phyloP scores from a whole-genome alignment of 2,329 filamentous ascomycete species.

The Exophiala oligosperma region DNA sequence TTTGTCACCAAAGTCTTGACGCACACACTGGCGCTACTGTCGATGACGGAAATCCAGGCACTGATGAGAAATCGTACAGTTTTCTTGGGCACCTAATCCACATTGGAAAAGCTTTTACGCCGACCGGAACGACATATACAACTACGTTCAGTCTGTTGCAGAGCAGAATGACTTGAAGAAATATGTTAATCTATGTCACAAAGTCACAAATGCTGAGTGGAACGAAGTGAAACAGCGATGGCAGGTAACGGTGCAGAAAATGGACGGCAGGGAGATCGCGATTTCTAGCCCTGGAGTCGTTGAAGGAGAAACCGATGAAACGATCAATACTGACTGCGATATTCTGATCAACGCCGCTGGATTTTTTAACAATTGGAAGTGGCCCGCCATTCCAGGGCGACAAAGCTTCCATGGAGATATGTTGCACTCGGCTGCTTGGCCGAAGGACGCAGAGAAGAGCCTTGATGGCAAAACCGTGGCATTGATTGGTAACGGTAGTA shows the following conservation, averaged over 20 bases:
- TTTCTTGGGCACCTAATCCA: constrained; percentile 9
- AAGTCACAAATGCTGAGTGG: constrained; percentile 15
- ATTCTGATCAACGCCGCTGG: constrained; percentile 36
- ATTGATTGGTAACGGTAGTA: constrained; percentile 39
- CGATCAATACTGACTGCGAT: constrained; percentile 43
- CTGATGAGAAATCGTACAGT: no score
- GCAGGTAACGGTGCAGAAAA: constrained; percentile 3
- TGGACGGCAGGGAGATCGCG: no score
- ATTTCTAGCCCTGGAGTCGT: no score
- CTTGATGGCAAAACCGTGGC: constrained; percentile 33
- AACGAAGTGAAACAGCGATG: constrained; percentile 8
- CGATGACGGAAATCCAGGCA: no score
- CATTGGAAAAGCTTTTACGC: constrained; percentile 19
- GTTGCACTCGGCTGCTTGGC: constrained; percentile 43
- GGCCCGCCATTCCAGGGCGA: constrained; percentile 27
- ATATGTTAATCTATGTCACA: constrained; percentile 21
- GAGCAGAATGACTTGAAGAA: constrained; percentile 13
- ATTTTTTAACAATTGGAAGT: constrained; percentile 31
- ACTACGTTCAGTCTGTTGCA: constrained; percentile 24
- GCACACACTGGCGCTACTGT: no score
- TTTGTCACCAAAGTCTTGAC: no score
- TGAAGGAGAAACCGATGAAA: constrained; percentile 37
- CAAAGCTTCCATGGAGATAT: constrained; percentile 37
- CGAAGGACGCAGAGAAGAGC: constrained; percentile 27
- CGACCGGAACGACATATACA: constrained; percentile 15